These are phyloP conservation scores for Diaporthe citrichinensis DNA, from an alignment of 2,329 filamentous ascomycete species.

Conservation along the genomic window DNA sequence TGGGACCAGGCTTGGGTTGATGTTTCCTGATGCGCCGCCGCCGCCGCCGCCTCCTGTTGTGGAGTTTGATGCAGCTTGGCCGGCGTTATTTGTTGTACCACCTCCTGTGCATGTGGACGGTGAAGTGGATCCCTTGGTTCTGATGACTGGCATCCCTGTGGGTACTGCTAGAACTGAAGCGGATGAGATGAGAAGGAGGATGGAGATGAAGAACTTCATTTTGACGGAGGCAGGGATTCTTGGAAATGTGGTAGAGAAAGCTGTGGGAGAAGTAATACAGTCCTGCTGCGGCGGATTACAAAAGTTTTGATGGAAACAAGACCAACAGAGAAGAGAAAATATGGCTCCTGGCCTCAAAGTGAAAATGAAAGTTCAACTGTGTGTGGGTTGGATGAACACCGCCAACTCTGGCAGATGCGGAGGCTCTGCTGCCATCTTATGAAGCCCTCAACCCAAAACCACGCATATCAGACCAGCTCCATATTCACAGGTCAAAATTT, in stretches of 20 bases:
- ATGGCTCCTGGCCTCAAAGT: constrained; percentile 15
- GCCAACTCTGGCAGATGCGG: neutral
- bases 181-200: constrained; percentile 28
- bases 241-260: too few relatives aligned
- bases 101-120: constrained; percentile 7
- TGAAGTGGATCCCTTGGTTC: constrained; percentile 2
- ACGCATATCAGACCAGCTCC: constrained; percentile 28
- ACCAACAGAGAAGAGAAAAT: constrained; percentile 19
- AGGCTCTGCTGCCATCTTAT: constrained; percentile 30
- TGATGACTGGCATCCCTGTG: constrained; percentile 15
- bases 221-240: neutral
- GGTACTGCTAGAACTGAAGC: constrained; percentile 28
- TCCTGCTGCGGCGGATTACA: constrained; percentile 17
- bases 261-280: neutral
- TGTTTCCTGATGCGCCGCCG: neutral
- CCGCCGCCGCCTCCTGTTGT: constrained; percentile 17
- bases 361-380: neutral
- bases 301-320: neutral
- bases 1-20: constrained; percentile 24
- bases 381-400: constrained; percentile 23
- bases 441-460: constrained; percentile 15
- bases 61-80: neutral
- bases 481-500: constrained; percentile 9
- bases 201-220: constrained; percentile 29
- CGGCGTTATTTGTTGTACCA: constrained; percentile 1